phyloP scores from a whole-genome alignment of 1,139 yeast species.

The Schwanniomyces etchellsii region DNA sequence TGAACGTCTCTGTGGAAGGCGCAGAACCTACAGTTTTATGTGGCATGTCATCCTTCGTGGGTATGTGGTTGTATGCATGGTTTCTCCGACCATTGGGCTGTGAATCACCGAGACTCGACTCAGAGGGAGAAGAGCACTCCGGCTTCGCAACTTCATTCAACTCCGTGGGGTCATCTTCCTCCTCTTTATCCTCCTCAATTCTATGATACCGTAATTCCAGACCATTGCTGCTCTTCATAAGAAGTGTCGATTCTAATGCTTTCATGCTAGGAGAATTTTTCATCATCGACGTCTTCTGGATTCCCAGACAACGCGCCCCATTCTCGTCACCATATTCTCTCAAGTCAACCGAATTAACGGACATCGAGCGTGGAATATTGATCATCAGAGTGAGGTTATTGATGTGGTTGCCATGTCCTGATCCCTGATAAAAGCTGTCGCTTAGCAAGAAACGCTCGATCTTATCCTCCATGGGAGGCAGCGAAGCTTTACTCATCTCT shows the following conservation, averaged over 20 bases:
- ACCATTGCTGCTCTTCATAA: slow-evolving; percentile 15
- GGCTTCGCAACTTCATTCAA: neutral
- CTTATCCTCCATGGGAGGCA: slow-evolving; percentile 1
- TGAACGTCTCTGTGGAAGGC: neutral
- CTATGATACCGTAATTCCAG: slow-evolving; percentile 5
- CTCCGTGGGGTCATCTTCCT: slow-evolving; percentile 7
- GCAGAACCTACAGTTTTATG: no score
- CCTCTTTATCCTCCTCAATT: slow-evolving; percentile 22
- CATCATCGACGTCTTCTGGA: slow-evolving; percentile 31
- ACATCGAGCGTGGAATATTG: slow-evolving; percentile 41
- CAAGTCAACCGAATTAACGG: slow-evolving; percentile 19
- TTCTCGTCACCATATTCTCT: slow-evolving; percentile 6
- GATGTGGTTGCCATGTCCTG: slow-evolving; percentile 28
- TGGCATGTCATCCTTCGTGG: no score
- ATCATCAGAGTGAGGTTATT: slow-evolving; percentile 43
- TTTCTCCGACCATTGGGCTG: neutral
- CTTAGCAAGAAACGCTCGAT: slow-evolving; percentile 15
- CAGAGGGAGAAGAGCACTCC: neutral
- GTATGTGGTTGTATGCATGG: no score
- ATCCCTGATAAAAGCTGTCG: slow-evolving; percentile 12
- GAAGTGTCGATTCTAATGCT: slow-evolving; percentile 45
- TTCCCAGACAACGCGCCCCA: slow-evolving; percentile 1
- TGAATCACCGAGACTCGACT: neutral
- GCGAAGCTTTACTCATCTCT: neutral
- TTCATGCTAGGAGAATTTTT: slow-evolving; percentile 50